Percentiles rank a stretch among this genome's conserved stretches.
Conservation (phyloP, 495 filamentous ascomycete species). For the Talaromyces liani region DNA sequence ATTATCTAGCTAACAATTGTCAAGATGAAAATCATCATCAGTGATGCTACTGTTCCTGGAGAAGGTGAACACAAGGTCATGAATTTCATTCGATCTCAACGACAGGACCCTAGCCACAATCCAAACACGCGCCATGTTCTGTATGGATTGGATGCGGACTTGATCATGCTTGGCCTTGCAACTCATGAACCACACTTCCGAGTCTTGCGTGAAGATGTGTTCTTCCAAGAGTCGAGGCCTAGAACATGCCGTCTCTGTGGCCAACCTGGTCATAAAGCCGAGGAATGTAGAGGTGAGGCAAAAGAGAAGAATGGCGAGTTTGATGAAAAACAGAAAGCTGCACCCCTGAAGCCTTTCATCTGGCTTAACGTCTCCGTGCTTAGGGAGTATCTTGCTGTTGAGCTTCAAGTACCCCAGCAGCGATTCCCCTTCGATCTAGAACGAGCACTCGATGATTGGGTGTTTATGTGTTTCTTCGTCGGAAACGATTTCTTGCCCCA, state of each 20-base stretch:
- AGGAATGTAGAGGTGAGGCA: constrained; percentile 72
- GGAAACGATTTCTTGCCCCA: constrained; percentile 99
- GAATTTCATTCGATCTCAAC: constrained; percentile 93
- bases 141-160: constrained; percentile 91
- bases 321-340: constrained; percentile 69
- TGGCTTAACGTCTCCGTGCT: constrained; percentile 93
- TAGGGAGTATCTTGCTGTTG: constrained; percentile 85
- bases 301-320: constrained; percentile 81
- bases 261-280: constrained; percentile 79
- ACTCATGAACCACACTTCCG: constrained; percentile 98
- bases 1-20: constrained; percentile 16
- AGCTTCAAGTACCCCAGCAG: constrained; percentile 74
- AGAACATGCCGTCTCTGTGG: constrained; percentile 80
- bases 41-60: constrained; percentile 93
- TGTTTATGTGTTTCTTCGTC: constrained; percentile 99
- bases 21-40: constrained; percentile 90
- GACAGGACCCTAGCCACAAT: constrained; percentile 80
- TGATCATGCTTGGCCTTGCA: constrained; percentile 96
- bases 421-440: constrained; percentile 83
- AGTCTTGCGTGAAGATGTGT: constrained; percentile 95
- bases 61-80: constrained; percentile 99
- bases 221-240: constrained; percentile 76
- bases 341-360: constrained; percentile 81
- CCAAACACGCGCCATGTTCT: constrained; percentile 96
- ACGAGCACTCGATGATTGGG: constrained; percentile 97